These are phyloP conservation scores for Acephala macrosclerotiorum DNA, from an alignment of 2,329 filamentous ascomycete species.

Conservation along the genomic window DNA sequence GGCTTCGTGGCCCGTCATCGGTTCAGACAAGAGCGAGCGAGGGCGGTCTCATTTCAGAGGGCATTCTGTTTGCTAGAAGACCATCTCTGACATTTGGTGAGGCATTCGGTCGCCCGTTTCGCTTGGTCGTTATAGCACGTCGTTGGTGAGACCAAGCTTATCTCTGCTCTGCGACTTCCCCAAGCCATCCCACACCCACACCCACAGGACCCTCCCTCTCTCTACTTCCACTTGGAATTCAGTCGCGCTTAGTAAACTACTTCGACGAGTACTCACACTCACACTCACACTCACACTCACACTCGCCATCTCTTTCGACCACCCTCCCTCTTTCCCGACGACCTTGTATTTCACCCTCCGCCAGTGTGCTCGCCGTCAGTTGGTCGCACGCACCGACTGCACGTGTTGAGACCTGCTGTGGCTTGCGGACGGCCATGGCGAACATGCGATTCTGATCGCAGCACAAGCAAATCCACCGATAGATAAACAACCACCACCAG, in stretches of 20 bases:
- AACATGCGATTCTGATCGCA: neutral
- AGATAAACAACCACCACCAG: too few relatives aligned
- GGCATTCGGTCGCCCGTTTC: neutral
- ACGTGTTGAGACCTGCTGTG: conserved; percentile 8
- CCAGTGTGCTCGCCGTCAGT: neutral
- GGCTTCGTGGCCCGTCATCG: neutral
- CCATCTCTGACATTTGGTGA: neutral
- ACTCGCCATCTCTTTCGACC: too few relatives aligned
- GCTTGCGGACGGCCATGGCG: neutral
- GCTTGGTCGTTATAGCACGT: neutral
- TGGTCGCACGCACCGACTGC: neutral
- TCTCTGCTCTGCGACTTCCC: neutral
- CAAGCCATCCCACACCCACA: neutral
- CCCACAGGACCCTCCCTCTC: neutral
- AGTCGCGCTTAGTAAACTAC: too few relatives aligned
- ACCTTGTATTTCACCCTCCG: neutral
- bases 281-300: too few relatives aligned
- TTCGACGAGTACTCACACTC: too few relatives aligned
- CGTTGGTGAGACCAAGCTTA: neutral
- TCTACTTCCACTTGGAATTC: too few relatives aligned
- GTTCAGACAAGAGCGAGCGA: neutral
- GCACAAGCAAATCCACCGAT: neutral
- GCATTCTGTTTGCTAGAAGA: conserved; percentile 1
- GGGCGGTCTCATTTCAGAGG: neutral
- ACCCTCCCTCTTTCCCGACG: too few relatives aligned